Evolutionary conservation across 2,329 filamentous ascomycete species (phyloP), one percentile per base, ranked within the genome.

Genomic region (Cladosporium halotolerans): DNA sequence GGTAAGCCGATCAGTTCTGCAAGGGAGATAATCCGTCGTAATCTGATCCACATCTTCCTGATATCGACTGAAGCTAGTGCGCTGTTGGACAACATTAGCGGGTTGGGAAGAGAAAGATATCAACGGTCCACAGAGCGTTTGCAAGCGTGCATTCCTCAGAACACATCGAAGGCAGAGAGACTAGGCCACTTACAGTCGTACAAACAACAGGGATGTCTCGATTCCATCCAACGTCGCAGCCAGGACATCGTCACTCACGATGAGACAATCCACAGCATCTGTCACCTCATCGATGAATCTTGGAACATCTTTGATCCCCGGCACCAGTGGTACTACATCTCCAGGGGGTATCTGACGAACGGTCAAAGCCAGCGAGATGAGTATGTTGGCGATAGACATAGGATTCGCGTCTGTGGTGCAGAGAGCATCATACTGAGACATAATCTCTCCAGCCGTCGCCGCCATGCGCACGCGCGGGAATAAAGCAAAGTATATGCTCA

Each of bases 1-100:
- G 36, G 45, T 2, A 54, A 40, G 2, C 70, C 70, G 43, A 71
- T 68, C 2, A 73, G 56, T 57, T 73, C 69, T 41, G 69, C 69
- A 19, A 72, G 58, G 3, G 70, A 66, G 23, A 71, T 66, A 16
- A 66, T 59, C 39, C 69, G 65, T n/a, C 70, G 70, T 14, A 72
- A 51, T 18, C 60, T 61, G 18, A 72, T 57, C 70, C 70, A 73
- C 19, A 65, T 60, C 23, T 66, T 68, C 42, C 66, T 63, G 16
- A 72, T 62, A 32, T 66, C 67, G 2, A 68, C 69, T 23, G 62
- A 63, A 8, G 66, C 63, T 14, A 69, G 59, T 53, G 66, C 63
- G 31, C 66, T 70, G 34, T 11, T 53, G n/a, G 51, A 11, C 28
- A 40, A 36, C 7, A 14, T 14, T 39, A 39, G 34, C 2, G 6